Evolutionary conservation across 2,329 filamentous ascomycete species (phyloP).

Genomic region (Penicillium sp.): DNA sequence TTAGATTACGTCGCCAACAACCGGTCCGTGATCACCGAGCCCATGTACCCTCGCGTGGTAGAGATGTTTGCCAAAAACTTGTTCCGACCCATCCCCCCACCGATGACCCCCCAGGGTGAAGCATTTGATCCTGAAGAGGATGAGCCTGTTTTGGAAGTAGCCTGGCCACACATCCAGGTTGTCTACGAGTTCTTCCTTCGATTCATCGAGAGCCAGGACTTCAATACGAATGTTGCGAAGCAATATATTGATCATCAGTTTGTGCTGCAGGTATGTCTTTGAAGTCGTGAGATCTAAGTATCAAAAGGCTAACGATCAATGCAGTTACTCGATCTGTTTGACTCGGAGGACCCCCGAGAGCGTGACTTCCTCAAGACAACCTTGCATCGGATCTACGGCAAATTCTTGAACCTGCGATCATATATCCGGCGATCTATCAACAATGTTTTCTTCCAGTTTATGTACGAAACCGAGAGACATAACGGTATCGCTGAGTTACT

Average conservation of each 20-base stretch:
- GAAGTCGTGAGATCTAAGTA: not conserved
- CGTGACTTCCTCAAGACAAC: conserved; percentile 98
- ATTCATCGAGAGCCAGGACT: conserved; percentile 99
- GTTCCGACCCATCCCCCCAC: conserved; percentile 93
- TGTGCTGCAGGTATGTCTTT: conserved; percentile 66
- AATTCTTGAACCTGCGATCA: conserved; percentile 95
- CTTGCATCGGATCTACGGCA: conserved; percentile 95
- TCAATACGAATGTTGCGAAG: conserved; percentile 99
- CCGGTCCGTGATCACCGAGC: conserved; percentile 94
- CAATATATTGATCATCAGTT: conserved; percentile 98
- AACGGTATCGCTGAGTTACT: conserved; percentile 96
- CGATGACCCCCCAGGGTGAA: conserved; percentile 95
- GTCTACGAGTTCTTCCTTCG: conserved; percentile 99
- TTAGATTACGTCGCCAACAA: conserved; percentile 99
- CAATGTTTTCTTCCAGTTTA: conserved; percentile 99
- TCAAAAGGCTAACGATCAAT: conserved; percentile 10
- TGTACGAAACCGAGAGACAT: conserved; percentile 97
- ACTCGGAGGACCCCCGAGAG: conserved; percentile 95
- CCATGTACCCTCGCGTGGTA: conserved; percentile 97
- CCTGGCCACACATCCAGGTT: conserved; percentile 98
- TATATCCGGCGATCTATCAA: conserved; percentile 99
- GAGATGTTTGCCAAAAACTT: conserved; percentile 99
- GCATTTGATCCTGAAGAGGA: conserved; percentile 98
- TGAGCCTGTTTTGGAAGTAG: conserved; percentile 94
- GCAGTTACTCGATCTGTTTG: conserved; percentile 90